A percentile compares a stretch with the other conserved stretches of the same genome.
Conservation (phyloP, 768 basidiomycete species). For the Russula brevipes region DNA sequence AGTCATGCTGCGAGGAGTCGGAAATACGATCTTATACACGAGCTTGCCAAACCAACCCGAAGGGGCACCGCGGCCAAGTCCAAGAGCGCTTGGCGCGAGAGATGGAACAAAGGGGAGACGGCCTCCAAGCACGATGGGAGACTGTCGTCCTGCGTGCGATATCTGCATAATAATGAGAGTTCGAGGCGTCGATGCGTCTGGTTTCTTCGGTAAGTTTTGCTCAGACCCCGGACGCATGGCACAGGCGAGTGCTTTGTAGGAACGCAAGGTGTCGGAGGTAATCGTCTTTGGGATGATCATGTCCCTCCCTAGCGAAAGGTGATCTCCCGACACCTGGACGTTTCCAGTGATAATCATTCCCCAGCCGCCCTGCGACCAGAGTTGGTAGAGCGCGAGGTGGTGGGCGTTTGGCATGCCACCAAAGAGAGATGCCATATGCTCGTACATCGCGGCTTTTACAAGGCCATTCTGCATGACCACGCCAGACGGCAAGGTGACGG, state of each 20-base stretch:
- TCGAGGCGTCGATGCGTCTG: not conserved
- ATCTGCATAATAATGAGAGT: conserved; percentile 62
- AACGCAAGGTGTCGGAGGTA: conserved; percentile 39
- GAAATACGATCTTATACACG: conserved; percentile 52
- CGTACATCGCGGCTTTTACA: conserved; percentile 81
- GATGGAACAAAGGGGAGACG: conserved; percentile 56
- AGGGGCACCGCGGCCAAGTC: conserved; percentile 36
- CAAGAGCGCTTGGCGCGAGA: conserved; percentile 64
- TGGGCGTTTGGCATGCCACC: conserved; percentile 69
- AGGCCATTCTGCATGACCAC: conserved; percentile 19
- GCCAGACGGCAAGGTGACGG: conserved; percentile 20
- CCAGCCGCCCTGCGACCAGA: conserved; percentile 75
- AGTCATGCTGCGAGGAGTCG: conserved; percentile 57
- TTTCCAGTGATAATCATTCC: conserved; percentile 90
- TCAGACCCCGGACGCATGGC: conserved; percentile 42
- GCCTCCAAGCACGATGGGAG: conserved; percentile 64
- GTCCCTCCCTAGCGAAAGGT: conserved; percentile 70
- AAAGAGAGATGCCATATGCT: conserved; percentile 60
- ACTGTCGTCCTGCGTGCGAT: conserved; percentile 80
- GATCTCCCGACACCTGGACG: conserved; percentile 57
- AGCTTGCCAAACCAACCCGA: conserved; percentile 33
- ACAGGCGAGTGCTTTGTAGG: conserved; percentile 48
- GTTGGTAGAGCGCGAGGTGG: conserved; percentile 61
- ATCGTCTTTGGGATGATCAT: conserved; percentile 50
- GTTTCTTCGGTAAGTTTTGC: not conserved